These are phyloP conservation scores for Exophiala dermatitidis DNA, from an alignment of 2,329 filamentous ascomycete species.

Conservation along the genomic window DNA sequence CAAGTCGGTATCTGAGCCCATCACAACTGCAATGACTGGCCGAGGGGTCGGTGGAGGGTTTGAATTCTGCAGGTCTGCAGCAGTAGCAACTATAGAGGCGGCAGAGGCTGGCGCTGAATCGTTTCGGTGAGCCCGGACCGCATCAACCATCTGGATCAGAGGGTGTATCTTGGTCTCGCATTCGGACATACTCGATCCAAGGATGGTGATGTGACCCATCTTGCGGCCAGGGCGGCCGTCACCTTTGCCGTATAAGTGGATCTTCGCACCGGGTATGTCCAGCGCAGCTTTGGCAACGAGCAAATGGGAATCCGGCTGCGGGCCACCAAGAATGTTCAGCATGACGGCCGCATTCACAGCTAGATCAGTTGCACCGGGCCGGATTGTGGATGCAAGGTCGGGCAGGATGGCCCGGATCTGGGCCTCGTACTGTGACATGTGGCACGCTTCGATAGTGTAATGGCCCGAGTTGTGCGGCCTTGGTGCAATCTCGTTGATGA, in stretches of 20 bases:
- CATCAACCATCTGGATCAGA: slow-evolving; percentile 69
- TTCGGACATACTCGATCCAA: slow-evolving; percentile 58
- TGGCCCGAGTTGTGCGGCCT: slow-evolving; percentile 87
- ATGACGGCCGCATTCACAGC: slow-evolving; percentile 44
- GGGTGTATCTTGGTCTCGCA: slow-evolving; percentile 62
- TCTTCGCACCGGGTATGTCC: slow-evolving; percentile 51
- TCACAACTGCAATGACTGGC: slow-evolving; percentile 41
- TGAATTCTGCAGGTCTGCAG: slow-evolving; percentile 12
- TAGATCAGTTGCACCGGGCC: slow-evolving; percentile 41
- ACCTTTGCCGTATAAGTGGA: slow-evolving; percentile 89
- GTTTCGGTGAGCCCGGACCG: slow-evolving; percentile 63
- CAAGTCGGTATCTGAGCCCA: slow-evolving; percentile 41
- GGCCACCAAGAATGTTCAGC: slow-evolving; percentile 51
- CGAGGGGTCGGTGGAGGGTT: slow-evolving; percentile 20
- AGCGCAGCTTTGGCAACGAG: slow-evolving; percentile 51
- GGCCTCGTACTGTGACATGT: slow-evolving; percentile 83
- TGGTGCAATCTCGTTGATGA: slow-evolving; percentile 83
- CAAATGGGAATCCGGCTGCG: slow-evolving; percentile 56
- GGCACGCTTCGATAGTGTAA: slow-evolving; percentile 87
- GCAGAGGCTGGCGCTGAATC: slow-evolving; percentile 29
- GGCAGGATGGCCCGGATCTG: slow-evolving; percentile 75
- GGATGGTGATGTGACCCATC: slow-evolving; percentile 88
- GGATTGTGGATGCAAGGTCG: slow-evolving; percentile 52
- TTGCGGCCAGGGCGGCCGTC: slow-evolving; percentile 79
- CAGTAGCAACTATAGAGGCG: slow-evolving; percentile 15